Percentiles rank a stretch among this genome's conserved stretches.
These are phyloP conservation scores for Mycena galericulata DNA, from an alignment of 768 basidiomycete species.

Conservation along the genomic window DNA sequence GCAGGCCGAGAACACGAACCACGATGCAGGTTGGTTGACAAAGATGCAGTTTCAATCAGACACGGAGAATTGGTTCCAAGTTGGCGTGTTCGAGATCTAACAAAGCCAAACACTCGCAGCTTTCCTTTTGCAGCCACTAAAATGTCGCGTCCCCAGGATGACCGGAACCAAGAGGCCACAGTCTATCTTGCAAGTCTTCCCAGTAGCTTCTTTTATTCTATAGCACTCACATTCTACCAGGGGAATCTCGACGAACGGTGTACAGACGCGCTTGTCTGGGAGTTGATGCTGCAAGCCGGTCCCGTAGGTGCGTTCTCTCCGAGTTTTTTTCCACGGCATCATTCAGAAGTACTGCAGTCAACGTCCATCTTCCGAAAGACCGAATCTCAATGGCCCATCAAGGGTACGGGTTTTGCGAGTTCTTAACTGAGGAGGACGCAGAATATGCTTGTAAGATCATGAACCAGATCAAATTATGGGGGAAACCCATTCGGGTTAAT, in stretches of 20 bases:
- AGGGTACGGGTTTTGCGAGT: slow-evolving; percentile 99
- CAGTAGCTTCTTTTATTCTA: not conserved
- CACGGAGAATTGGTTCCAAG: not conserved
- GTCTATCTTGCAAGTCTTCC: slow-evolving; percentile 77
- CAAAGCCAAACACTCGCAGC: slow-evolving; percentile 10
- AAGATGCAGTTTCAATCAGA: not conserved
- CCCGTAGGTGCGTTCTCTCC: slow-evolving; percentile 88
- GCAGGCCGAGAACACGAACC: not conserved
- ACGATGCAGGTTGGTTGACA: not conserved
- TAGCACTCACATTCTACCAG: slow-evolving; percentile 55
- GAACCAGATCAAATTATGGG: slow-evolving; percentile 99
- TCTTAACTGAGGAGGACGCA: slow-evolving; percentile 97
- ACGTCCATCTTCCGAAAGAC: slow-evolving; percentile 98
- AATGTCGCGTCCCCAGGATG: slow-evolving; percentile 84
- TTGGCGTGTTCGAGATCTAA: not conserved
- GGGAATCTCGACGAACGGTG: slow-evolving; percentile 98
- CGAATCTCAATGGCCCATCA: slow-evolving; percentile 98
- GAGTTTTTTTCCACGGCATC: not conserved
- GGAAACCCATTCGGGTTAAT: slow-evolving; percentile 98
- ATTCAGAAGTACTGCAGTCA: slow-evolving; percentile 64
- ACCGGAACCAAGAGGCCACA: slow-evolving; percentile 92
- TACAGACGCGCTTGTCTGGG: slow-evolving; percentile 95
- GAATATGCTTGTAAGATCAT: slow-evolving; percentile 99
- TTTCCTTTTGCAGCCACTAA: slow-evolving; percentile 21
- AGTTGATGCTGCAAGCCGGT: slow-evolving; percentile 99